Evolutionary conservation across 2,329 filamentous ascomycete genomes (phyloP).

Genomic region (Ophiobolus disseminans): DNA sequence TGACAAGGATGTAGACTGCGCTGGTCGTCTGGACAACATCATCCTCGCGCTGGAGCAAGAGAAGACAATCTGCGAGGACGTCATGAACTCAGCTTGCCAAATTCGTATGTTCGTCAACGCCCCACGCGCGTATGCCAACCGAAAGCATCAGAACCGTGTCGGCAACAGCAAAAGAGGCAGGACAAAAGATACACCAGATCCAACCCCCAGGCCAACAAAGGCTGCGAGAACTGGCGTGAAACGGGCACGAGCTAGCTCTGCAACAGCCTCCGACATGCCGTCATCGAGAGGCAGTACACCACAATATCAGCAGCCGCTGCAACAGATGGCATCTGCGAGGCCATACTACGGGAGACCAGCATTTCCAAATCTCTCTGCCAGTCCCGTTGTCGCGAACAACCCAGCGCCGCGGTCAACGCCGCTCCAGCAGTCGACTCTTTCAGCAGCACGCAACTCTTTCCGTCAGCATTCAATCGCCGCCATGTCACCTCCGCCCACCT

Average conservation of each 20-base stretch:
- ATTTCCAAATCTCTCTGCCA: not conserved
- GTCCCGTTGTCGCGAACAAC: not conserved
- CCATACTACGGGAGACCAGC: conserved; percentile 11
- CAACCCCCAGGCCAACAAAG: conserved; percentile 13
- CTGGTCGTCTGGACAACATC: conserved; percentile 38
- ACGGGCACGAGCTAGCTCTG: conserved; percentile 12
- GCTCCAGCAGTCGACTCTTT: not conserved
- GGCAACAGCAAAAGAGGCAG: conserved; percentile 46
- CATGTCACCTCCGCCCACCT: conserved; percentile 4
- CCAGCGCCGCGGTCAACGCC: not conserved
- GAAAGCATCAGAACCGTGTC: conserved; percentile 43
- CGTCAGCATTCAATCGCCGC: conserved; percentile 2
- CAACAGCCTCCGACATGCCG: conserved; percentile 7
- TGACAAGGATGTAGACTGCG: conserved; percentile 41
- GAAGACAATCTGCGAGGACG: conserved; percentile 48
- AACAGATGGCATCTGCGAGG: not conserved
- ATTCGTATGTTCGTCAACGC: conserved; percentile 49
- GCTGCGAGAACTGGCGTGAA: conserved; percentile 10
- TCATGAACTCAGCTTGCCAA: conserved; percentile 45
- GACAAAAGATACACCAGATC: conserved; percentile 17
- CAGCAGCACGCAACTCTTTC: conserved; percentile 1
- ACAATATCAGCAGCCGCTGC: conserved; percentile 1
- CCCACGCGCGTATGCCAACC: conserved; percentile 41
- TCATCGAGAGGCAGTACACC: conserved; percentile 15
- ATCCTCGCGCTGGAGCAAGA: conserved; percentile 41